A percentile compares a stretch with the other conserved stretches of the same genome.
phyloP scores from a whole-genome alignment of 352 stramenopile species.

The Phytophthora podocarpi region DNA sequence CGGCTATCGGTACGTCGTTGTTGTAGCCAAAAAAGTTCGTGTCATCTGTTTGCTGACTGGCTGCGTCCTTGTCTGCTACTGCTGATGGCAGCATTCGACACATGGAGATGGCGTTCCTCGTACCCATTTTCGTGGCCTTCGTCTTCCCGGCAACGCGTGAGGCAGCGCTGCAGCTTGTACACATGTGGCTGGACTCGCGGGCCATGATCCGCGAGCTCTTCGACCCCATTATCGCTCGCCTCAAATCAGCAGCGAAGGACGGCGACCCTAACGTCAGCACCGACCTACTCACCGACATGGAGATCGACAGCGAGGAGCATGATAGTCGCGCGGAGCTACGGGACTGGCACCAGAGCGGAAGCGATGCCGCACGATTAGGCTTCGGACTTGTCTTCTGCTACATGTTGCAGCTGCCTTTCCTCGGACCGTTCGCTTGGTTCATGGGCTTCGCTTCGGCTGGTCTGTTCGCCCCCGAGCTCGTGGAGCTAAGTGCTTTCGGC shows the following conservation, averaged over 20 bases:
- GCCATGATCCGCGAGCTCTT: slow-evolving; percentile 74
- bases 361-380: slow-evolving; percentile 68
- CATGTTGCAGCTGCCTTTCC: slow-evolving; percentile 59
- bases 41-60: slow-evolving; percentile 2
- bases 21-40: not conserved
- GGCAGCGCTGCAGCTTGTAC: slow-evolving; percentile 51
- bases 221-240: slow-evolving; percentile 66
- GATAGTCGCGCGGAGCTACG: slow-evolving; percentile 31
- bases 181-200: slow-evolving; percentile 69
- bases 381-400: slow-evolving; percentile 71
- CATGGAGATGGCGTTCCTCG: slow-evolving; percentile 69
- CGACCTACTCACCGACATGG: slow-evolving; percentile 39
- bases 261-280: slow-evolving; percentile 32
- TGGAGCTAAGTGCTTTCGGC: slow-evolving; percentile 88
- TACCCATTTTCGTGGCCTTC: slow-evolving; percentile 65
- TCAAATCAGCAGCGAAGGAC: slow-evolving; percentile 56
- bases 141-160: slow-evolving; percentile 46
- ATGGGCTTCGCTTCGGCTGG: slow-evolving; percentile 66
- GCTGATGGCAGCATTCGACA: slow-evolving; percentile 49
- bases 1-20: slow-evolving; percentile 53
- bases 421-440: slow-evolving; percentile 77
- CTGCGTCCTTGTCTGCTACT: not conserved
- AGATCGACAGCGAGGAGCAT: slow-evolving; percentile 34
- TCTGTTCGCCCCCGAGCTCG: slow-evolving; percentile 62
- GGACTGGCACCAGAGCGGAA: slow-evolving; percentile 63